phyloP scores from a whole-genome alignment of 345 rosid genomes.

The Brassica carinata region DNA sequence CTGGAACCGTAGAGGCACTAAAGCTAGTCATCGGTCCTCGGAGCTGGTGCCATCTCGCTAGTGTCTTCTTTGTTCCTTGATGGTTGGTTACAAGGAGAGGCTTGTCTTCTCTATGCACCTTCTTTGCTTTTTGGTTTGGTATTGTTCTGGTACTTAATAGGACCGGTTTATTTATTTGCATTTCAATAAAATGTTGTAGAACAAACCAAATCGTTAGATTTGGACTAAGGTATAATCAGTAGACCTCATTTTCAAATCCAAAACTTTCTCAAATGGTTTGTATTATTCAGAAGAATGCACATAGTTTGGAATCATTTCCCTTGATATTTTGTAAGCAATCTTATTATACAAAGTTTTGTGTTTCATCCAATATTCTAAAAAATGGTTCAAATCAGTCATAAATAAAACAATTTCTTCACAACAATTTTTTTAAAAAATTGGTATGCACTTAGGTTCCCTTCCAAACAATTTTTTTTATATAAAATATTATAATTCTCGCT shows the following conservation, averaged over 20 bases:
- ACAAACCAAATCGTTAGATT: background rate
- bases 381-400: background rate
- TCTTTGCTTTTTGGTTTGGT: conserved; percentile 13
- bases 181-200: conserved; percentile 30
- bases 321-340: background rate
- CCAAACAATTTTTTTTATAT: no score
- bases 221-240: background rate
- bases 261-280: background rate
- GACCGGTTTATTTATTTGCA: conserved; percentile 12
- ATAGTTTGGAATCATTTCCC: background rate
- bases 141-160: conserved; percentile 18
- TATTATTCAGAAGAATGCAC: background rate
- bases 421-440: no score
- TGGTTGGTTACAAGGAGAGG: conserved; percentile 16
- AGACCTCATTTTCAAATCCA: background rate
- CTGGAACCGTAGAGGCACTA: conserved; percentile 74
- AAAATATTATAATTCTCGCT: background rate
- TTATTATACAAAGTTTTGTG: background rate
- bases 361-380: background rate
- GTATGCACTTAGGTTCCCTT: no score
- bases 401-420: no score
- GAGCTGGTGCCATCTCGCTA: conserved; percentile 34
- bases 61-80: background rate
- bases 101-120: background rate
- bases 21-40: conserved; percentile 19